phyloP scores from a whole-genome alignment of 495 filamentous ascomycete species.

The Penicillium argentinense region DNA sequence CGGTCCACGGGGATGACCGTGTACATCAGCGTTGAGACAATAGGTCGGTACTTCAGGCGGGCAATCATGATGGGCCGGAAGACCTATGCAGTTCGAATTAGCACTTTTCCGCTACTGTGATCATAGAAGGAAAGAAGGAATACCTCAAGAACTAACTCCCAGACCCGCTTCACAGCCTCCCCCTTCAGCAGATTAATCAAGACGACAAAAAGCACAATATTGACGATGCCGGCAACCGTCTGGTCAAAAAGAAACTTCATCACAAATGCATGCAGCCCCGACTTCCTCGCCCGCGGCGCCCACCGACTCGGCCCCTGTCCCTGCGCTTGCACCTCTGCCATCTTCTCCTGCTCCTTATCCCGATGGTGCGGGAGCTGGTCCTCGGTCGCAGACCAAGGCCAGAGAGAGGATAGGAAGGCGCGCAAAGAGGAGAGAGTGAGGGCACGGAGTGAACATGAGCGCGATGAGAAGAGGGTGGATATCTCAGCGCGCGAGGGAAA shows the following conservation, averaged over 20 bases:
- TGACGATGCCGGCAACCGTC: slow-evolving; percentile 69
- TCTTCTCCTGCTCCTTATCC: slow-evolving; percentile 53
- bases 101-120: too few species aligned
- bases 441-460: slow-evolving; percentile 8
- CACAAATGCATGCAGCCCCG: slow-evolving; percentile 61
- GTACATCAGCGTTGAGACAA: slow-evolving; percentile 78
- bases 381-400: slow-evolving; percentile 17
- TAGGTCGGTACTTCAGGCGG: slow-evolving; percentile 79
- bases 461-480: slow-evolving; percentile 10
- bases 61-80: slow-evolving; percentile 71
- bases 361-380: slow-evolving; percentile 37
- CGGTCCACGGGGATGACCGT: slow-evolving; percentile 74
- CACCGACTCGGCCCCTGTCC: slow-evolving; percentile 7
- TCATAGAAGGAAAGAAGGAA: slow-evolving; percentile 6
- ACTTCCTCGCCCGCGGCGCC: slow-evolving; percentile 23
- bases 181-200: slow-evolving; percentile 57
- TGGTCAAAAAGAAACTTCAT: slow-evolving; percentile 86
- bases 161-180: slow-evolving; percentile 16
- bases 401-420: slow-evolving; percentile 21
- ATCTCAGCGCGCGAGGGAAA: slow-evolving; percentile 31
- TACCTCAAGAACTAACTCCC: slow-evolving; percentile 42
- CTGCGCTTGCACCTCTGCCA: slow-evolving; percentile 10
- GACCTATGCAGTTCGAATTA: slow-evolving; percentile 40
- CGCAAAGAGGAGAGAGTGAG: slow-evolving; percentile 26
- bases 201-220: slow-evolving; percentile 73